Evolutionary conservation across 345 rosid species (phyloP), one percentile per base, ranked within the genome.

Genomic region (Eucalyptus cloeziana): DNA sequence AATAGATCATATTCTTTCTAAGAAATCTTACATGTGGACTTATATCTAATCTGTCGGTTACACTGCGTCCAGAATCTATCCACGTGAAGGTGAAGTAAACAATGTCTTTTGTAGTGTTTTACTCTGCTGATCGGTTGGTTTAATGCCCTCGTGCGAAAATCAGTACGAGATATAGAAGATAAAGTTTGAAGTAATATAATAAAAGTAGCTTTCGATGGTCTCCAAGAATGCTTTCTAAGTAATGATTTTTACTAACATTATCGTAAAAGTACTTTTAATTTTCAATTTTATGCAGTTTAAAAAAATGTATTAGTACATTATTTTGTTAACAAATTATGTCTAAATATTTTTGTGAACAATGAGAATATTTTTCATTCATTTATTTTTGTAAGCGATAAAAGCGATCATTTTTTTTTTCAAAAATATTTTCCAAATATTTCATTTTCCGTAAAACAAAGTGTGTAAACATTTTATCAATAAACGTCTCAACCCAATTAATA

Each of bases 151-250:
- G 13, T 56, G 2, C 62, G 62, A 56, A 56, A 56, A 56, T 22
- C 13, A 5, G 62, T 56, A 56, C 30, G 30, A 56, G 62, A 4
- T 56, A 56, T 56, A 10, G 62, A 56, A 56, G 30, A 56, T 10
- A 56, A 1, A 56, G 6, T 24, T 24, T 24, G 30, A 56, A 56
- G 62, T 56, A 56, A 24, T 0, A 56, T 0, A 4, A 56, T 27
- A 62, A 62, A 62, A 62, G 69, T 27, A 30, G 15, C 31, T 13
- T 62, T 27, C 8, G 0, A 62, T 62, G 69, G 33, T 27, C 67
- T 27, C 30, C 67, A 58, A 10, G 14, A 58, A 1, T 58, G n/a
- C 67, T 25, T 58, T 58, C n/a, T 58, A 58, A 58, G 7, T 58
- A 58, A 25, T 25, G n/a, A 60, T 60, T 60, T 13, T 60, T 25